Percentiles rank a stretch among this genome's conserved stretches.
Conservation (phyloP, 352 stramenopile genomes). For the Globisporangium splendens region DNA sequence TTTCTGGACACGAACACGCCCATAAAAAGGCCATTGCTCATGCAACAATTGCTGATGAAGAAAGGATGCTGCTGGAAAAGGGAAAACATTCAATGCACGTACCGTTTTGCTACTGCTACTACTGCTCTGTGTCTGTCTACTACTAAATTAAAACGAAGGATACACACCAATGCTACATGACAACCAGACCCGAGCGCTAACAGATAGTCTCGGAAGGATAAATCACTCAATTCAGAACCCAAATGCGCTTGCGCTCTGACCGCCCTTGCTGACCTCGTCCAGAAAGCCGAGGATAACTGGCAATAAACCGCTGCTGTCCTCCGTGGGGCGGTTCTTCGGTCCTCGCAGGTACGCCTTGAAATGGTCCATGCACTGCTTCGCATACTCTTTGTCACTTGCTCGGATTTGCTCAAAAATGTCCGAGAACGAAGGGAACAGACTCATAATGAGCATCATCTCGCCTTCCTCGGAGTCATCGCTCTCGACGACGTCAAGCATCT, state of each 20-base stretch:
- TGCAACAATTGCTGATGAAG: too few species aligned
- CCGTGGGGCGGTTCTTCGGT: constrained; percentile 79
- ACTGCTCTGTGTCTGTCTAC: constrained; percentile 19
- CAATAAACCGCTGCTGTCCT: constrained; percentile 70
- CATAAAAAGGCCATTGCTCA: too few species aligned
- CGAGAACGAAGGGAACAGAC: constrained; percentile 85
- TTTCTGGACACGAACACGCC: constrained; percentile 16
- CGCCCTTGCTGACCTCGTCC: constrained; percentile 56
- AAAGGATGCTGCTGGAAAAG: neutral
- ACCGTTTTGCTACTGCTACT: constrained; percentile 12
- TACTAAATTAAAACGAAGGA: constrained; percentile 20
- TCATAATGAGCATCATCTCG: constrained; percentile 79
- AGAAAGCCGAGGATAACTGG: constrained; percentile 73
- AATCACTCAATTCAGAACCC: constrained; percentile 52
- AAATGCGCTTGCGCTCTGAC: constrained; percentile 63
- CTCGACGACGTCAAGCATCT: constrained; percentile 86
- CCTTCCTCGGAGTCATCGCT: constrained; percentile 73
- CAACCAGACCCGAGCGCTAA: constrained; percentile 4
- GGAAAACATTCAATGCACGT: constrained; percentile 5
- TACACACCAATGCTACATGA: constrained; percentile 10
- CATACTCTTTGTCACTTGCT: constrained; percentile 72
- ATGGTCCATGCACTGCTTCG: constrained; percentile 83
- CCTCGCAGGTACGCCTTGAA: constrained; percentile 81
- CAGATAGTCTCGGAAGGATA: constrained; percentile 2
- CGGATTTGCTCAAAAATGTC: constrained; percentile 86